These are phyloP conservation scores for Candida easanensis DNA, from an alignment of 805 yeast genomes.

Conservation along the genomic window DNA sequence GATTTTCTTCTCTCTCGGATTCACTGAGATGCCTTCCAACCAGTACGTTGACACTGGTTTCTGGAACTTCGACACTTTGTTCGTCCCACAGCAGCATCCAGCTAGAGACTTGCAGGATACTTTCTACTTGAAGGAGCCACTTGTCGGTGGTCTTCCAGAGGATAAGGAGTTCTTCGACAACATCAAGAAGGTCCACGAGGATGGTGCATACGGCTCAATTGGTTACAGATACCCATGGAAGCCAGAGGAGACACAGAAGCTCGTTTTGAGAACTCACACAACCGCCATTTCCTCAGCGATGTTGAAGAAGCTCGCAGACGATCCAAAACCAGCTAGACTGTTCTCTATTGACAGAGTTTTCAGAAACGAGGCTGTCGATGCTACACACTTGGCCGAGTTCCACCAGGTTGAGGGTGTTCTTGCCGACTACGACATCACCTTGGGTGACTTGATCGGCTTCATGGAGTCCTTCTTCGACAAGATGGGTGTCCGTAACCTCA, in stretches of 20 bases:
- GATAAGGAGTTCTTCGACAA: constrained; percentile 78
- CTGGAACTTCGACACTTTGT: constrained; percentile 98
- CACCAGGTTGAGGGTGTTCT: constrained; percentile 99
- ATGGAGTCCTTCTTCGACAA: constrained; percentile 95
- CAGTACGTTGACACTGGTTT: constrained; percentile 97
- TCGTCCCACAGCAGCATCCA: constrained; percentile 99
- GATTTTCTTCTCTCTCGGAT: constrained; percentile 96
- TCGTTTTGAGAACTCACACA: constrained; percentile 96
- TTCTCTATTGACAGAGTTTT: constrained; percentile 97
- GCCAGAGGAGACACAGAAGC: constrained; percentile 81
- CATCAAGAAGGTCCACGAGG: constrained; percentile 80
- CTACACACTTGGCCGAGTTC: constrained; percentile 98
- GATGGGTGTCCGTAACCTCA: constrained; percentile 94
- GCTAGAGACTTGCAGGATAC: constrained; percentile 99
- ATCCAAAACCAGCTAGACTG: constrained; percentile 86
- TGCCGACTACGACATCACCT: constrained; percentile 91
- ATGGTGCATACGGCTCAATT: constrained; percentile 88
- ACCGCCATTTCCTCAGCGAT: constrained; percentile 90
- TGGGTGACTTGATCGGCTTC: constrained; percentile 96
- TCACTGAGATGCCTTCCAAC: constrained; percentile 98
- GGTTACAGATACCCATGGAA: constrained; percentile 99
- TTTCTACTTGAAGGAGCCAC: constrained; percentile 94
- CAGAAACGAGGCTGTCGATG: constrained; percentile 99
- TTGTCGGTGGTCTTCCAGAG: constrained; percentile 73
- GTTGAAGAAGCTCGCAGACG: constrained; percentile 81